Percentiles rank a stretch among this genome's conserved stretches.
These are phyloP conservation scores for Phalaenopsis aphrodite DNA, from an alignment of 106 monocot genomes.

Conservation along the genomic window DNA sequence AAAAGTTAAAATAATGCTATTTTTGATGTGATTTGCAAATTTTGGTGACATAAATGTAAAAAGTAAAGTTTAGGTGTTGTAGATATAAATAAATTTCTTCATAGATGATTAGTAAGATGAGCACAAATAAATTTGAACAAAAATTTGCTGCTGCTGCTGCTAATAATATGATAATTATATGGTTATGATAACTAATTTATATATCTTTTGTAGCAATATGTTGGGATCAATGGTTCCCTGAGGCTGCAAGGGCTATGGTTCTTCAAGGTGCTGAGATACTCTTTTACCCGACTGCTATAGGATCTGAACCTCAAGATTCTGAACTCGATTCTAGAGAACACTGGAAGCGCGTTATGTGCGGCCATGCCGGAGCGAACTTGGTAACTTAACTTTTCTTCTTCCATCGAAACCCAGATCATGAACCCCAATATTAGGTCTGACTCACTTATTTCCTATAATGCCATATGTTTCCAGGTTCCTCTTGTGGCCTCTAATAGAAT, in stretches of 20 bases:
- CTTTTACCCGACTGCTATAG: slow-evolving; percentile 92
- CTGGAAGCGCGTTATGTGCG: slow-evolving; percentile 95
- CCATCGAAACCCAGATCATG: not conserved
- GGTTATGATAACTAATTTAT: not conserved
- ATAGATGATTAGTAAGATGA: too few relatives aligned
- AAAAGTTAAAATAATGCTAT: too few relatives aligned
- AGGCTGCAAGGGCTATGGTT: slow-evolving; percentile 84
- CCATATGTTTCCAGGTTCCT: slow-evolving; percentile 56
- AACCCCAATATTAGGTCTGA: not conserved
- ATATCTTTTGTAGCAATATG: slow-evolving; percentile 52
- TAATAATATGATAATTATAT: not conserved
- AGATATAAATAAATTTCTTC: too few relatives aligned
- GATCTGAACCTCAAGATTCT: slow-evolving; percentile 88
- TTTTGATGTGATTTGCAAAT: too few relatives aligned
- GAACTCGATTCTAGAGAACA: slow-evolving; percentile 81
- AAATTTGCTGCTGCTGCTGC: not conserved
- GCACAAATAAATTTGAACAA: too few relatives aligned
- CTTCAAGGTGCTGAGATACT: slow-evolving; percentile 94
- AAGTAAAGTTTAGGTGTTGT: too few relatives aligned
- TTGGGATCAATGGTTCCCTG: slow-evolving; percentile 99
- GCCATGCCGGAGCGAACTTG: slow-evolving; percentile 95
- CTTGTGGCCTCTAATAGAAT: slow-evolving; percentile 87
- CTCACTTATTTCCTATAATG: not conserved
- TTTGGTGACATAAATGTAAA: too few relatives aligned
- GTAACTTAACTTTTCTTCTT: slow-evolving; percentile 16